Evolutionary conservation across 2,329 filamentous ascomycete genomes (phyloP).

Genomic region (Ceratocystis albifundus): DNA sequence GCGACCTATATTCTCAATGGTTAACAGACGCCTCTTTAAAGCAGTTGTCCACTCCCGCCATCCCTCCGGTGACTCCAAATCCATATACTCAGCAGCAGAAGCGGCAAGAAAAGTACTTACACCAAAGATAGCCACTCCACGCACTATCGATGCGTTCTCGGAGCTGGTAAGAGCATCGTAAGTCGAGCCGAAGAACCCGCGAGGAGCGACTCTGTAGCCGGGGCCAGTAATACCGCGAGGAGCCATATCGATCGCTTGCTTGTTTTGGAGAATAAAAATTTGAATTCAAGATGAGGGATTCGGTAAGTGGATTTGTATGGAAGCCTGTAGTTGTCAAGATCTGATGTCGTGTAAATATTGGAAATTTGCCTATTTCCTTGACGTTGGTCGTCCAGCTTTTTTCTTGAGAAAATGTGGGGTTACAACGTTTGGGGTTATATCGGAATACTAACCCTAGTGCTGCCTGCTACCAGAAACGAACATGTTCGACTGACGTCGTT

Average conservation of each 20-base stretch:
- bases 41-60: not conserved
- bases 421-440: too few species aligned
- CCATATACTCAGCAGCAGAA: not conserved
- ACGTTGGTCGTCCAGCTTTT: not conserved
- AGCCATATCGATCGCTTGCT: slow-evolving; percentile 10
- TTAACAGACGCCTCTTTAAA: not conserved
- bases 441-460: too few species aligned
- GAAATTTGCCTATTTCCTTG: not conserved
- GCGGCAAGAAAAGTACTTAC: slow-evolving; percentile 36
- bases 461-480: too few species aligned
- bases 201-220: slow-evolving; percentile 23
- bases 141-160: slow-evolving; percentile 58
- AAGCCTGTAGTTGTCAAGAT: not conserved
- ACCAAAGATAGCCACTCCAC: slow-evolving; percentile 56
- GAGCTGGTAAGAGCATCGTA: slow-evolving; percentile 53
- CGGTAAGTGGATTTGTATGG: too few species aligned
- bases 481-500: too few species aligned
- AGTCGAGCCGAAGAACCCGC: slow-evolving; percentile 44
- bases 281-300: too few species aligned
- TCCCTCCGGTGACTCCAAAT: not conserved
- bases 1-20: slow-evolving; percentile 38
- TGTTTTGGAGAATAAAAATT: too few species aligned
- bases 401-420: too few species aligned
- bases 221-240: slow-evolving; percentile 22
- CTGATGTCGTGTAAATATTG: not conserved